Evolutionary conservation across 1,284 basidiomycete species (phyloP).

Genomic region (Trichosporon coremiiforme): DNA sequence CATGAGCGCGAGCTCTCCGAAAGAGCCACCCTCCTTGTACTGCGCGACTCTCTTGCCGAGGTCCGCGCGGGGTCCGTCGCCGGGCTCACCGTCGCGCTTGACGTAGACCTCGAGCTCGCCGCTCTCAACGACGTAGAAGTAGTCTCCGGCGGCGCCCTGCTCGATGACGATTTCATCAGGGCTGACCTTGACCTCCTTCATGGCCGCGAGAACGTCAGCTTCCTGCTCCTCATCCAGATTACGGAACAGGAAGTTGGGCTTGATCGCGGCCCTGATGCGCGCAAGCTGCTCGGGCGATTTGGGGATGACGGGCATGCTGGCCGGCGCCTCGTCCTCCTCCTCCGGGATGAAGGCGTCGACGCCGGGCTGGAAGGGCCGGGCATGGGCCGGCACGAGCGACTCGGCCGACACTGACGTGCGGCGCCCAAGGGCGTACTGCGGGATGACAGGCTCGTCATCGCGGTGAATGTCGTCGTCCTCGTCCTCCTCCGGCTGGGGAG

Average conservation of each 20-base stretch:
- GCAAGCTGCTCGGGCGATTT: conserved; percentile 83
- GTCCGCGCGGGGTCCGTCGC: conserved; percentile 60
- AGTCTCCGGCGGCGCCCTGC: conserved; percentile 95
- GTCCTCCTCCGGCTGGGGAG: conserved; percentile 51
- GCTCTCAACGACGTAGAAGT: conserved; percentile 94
- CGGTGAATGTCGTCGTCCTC: conserved; percentile 31
- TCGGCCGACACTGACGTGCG: conserved; percentile 97
- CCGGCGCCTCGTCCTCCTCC: conserved; percentile 45
- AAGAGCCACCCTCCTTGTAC: conserved; percentile 82
- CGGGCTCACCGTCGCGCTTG: conserved; percentile 58
- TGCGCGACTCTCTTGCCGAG: conserved; percentile 78
- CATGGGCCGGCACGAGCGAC: conserved; percentile 80
- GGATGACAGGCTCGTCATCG: conserved; percentile 45
- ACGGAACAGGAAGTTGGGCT: conserved; percentile 90
- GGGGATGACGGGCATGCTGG: conserved; percentile 65
- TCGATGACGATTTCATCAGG: conserved; percentile 84
- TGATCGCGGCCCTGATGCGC: conserved; percentile 83
- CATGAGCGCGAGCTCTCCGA: conserved; percentile 97
- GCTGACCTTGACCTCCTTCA: conserved; percentile 81
- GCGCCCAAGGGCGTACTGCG: conserved; percentile 75
- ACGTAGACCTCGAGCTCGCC: conserved; percentile 88
- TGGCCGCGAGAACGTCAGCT: conserved; percentile 87
- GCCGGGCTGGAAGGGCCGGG: conserved; percentile 35
- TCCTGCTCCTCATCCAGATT: conserved; percentile 96
- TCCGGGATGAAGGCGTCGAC: conserved; percentile 43